Evolutionary conservation across 2,329 filamentous ascomycete species (phyloP), one percentile per base, ranked within the genome.

Genomic region (Tolypocladium cylindrosporum): DNA sequence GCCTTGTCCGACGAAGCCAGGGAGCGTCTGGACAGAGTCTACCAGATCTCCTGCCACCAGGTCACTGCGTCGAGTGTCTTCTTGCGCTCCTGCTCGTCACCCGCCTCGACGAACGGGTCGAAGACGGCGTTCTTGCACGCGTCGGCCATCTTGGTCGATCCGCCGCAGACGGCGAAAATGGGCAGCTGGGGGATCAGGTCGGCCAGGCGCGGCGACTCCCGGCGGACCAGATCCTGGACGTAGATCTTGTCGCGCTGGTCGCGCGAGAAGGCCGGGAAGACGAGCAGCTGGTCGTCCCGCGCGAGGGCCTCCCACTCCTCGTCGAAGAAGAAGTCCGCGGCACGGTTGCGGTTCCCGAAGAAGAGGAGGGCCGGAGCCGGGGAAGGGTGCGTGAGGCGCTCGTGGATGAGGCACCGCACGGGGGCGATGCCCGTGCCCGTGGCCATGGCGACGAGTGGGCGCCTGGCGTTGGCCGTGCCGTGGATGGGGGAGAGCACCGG

Each of bases 371-470:
- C 79, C 0, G 76, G 74, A 5, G 75, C 65, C 8, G 60, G 55
- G 3, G 57, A 36, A 19, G 62, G 53, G 34, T 71, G 62, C 0
- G 67, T 65, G 48, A 70, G 66, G n/a, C 91, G 87, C 63, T 95
- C 87, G 68, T 88, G 86, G n/a, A 94, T 79, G 63, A 97, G 79
- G 5, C 88, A 84, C 3, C 92, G 85, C 66, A 96, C 85, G 0
- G 93, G 92, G 0, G 92, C 93, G 39, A 97, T 77, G 8, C 92
- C 92, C 0, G 92, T 97, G 3, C 92, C 92, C 0, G 92, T 89
- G 1, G 87, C 91, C 56, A 97, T 83, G 66, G 92, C 84, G 40
- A 96, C 77, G 9, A 92, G 80, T 0, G 91, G 88, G 1, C 74
- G 71, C 39, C 62, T 65, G 50, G 70, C 68, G 31, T 73, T 69